phyloP scores from a whole-genome alignment of 148 eudicot genomes.

The Pharnaceum exiguum region DNA sequence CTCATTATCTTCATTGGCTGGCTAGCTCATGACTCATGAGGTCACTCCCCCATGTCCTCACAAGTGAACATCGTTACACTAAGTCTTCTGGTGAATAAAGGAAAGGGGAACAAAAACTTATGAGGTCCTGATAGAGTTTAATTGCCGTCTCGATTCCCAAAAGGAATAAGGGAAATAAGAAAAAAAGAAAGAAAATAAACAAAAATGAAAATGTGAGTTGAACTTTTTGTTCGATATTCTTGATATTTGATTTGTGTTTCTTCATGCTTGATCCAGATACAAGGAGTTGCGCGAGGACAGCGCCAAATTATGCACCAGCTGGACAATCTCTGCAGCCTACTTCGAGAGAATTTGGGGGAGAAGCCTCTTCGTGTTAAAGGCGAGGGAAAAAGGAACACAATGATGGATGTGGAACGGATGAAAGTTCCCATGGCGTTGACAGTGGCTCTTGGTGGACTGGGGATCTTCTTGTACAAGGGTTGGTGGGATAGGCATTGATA shows the following conservation, averaged over 20 bases:
- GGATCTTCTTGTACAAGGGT: slow-evolving; percentile 58
- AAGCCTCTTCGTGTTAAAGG: slow-evolving; percentile 27
- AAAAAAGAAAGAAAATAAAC: no score
- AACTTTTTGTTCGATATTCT: not conserved
- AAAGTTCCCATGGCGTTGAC: slow-evolving; percentile 36
- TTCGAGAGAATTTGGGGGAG: slow-evolving; percentile 49
- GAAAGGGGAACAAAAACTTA: no score
- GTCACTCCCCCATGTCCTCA: no score
- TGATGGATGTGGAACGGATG: slow-evolving; percentile 25
- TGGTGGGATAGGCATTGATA: slow-evolving; percentile 42
- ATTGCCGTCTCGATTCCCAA: no score
- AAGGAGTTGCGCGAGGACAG: slow-evolving; percentile 64
- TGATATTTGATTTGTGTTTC: not conserved
- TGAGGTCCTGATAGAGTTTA: no score
- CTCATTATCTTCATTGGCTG: no score
- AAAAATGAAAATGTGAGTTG: no score
- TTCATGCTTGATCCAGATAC: slow-evolving; percentile 31
- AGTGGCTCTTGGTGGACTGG: slow-evolving; percentile 62
- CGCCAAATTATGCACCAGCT: slow-evolving; percentile 80
- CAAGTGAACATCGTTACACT: no score
- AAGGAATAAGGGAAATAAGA: no score
- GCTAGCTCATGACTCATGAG: no score
- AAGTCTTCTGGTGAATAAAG: no score
- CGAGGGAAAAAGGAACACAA: slow-evolving; percentile 26
- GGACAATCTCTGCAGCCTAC: slow-evolving; percentile 60